Evolutionary conservation across 768 basidiomycete genomes (phyloP).

Genomic region (Harrya chromipes): DNA sequence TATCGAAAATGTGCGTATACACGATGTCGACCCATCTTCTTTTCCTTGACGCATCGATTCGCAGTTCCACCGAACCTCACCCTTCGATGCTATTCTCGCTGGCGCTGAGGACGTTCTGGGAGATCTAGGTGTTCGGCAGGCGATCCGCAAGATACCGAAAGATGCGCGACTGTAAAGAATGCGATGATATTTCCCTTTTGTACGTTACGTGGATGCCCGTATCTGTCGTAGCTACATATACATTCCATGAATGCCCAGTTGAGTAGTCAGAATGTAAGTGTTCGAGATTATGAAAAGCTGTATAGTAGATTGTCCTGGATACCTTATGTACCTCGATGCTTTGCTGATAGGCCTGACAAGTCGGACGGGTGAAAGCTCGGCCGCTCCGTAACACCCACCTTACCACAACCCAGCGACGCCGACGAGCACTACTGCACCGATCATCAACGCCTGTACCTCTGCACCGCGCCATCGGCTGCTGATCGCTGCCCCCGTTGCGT

Average conservation of each 20-base stretch:
- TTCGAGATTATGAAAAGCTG: neutral
- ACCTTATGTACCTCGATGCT: neutral
- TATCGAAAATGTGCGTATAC: slow-evolving; percentile 66
- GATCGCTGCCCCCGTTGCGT: slow-evolving; percentile 1
- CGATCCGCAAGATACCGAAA: slow-evolving; percentile 66
- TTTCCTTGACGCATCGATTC: neutral
- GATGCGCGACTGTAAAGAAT: slow-evolving; percentile 38
- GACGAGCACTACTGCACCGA: slow-evolving; percentile 8
- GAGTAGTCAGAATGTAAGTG: neutral
- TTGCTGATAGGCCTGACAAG: slow-evolving; percentile 3
- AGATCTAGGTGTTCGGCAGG: slow-evolving; percentile 72
- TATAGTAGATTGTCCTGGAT: slow-evolving; percentile 11
- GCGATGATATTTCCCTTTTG: neutral
- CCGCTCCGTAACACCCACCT: neutral
- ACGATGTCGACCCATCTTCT: no score
- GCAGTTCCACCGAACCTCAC: slow-evolving; percentile 79
- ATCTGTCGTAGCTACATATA: slow-evolving; percentile 6
- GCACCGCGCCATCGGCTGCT: neutral
- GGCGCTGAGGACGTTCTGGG: slow-evolving; percentile 75
- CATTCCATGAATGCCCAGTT: neutral
- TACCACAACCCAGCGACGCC: slow-evolving; percentile 13
- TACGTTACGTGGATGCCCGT: neutral
- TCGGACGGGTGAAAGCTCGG: neutral
- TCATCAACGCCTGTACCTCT: neutral
- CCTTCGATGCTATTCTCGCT: slow-evolving; percentile 82